Conservation (phyloP, 306 rosid genomes). For the Parietaria judaica region DNA sequence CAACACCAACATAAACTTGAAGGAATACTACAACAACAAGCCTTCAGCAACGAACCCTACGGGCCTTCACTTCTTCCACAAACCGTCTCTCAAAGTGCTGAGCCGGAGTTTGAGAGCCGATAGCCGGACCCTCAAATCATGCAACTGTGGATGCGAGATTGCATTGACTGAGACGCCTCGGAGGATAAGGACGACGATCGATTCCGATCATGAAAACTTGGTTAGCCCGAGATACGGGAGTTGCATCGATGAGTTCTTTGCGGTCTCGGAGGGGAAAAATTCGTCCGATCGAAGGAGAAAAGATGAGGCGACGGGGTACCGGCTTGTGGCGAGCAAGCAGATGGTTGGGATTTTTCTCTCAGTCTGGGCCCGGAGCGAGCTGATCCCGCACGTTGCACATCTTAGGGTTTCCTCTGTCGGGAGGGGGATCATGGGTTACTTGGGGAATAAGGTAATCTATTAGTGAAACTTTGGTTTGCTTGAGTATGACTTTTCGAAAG, state of each 20-base stretch:
- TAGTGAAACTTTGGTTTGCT: no score
- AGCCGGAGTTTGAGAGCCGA: conserved; percentile 54
- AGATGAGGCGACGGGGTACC: conserved; percentile 25
- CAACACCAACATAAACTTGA: not conserved
- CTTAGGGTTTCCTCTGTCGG: conserved; percentile 75
- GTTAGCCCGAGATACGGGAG: conserved; percentile 5
- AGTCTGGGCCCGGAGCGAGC: conserved; percentile 68
- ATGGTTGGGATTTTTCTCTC: conserved; percentile 91
- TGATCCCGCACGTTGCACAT: conserved; percentile 74
- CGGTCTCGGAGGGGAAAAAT: conserved; percentile 46
- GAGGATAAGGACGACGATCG: conserved; percentile 43
- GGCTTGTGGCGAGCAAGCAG: conserved; percentile 68
- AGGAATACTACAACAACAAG: conserved; percentile 30
- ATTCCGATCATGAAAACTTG: conserved; percentile 16
- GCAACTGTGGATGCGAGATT: conserved; percentile 64
- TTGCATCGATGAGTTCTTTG: conserved; percentile 36
- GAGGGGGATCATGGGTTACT: conserved; percentile 90
- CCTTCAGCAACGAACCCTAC: conserved; percentile 8
- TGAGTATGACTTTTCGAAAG: no score
- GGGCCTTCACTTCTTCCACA: conserved; percentile 55
- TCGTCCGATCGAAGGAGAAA: conserved; percentile 10
- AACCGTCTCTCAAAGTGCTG: conserved; percentile 63
- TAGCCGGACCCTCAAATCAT: conserved; percentile 53
- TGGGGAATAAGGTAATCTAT: conserved; percentile 71
- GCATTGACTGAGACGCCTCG: conserved; percentile 31